phyloP scores from a whole-genome alignment of 192 early-diverging fungal species.

The Coemansia sp. region DNA sequence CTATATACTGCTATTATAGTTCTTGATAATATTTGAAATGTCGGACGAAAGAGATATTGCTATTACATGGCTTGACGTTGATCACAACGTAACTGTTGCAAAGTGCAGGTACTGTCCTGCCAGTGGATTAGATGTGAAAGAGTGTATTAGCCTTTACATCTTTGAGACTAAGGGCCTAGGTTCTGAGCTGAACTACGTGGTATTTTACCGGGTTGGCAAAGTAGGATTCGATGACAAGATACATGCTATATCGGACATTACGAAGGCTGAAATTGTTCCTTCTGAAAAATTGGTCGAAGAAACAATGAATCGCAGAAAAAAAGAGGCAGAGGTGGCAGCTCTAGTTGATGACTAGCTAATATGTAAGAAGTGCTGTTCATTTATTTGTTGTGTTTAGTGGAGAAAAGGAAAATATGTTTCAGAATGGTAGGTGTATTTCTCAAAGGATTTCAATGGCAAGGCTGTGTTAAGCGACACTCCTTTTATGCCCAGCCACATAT shows the following conservation, averaged over 20 bases:
- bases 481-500: too few relatives aligned
- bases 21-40: neutral
- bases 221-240: neutral
- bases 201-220: neutral
- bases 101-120: neutral
- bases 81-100: neutral
- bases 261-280: neutral
- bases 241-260: neutral
- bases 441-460: too few relatives aligned
- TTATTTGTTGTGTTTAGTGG: neutral
- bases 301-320: neutral
- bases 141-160: neutral
- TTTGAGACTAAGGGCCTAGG: neutral
- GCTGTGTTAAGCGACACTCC: too few relatives aligned
- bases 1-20: neutral
- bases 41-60: neutral
- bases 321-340: neutral
- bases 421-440: neutral
- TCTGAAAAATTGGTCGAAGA: neutral
- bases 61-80: neutral
- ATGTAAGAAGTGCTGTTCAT: neutral
- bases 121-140: neutral
- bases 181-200: neutral
- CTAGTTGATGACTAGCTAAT: neutral
- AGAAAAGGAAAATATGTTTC: neutral